Conservation (phyloP, 371 early-diverging fungal species). For the Mucor velutinosus region DNA sequence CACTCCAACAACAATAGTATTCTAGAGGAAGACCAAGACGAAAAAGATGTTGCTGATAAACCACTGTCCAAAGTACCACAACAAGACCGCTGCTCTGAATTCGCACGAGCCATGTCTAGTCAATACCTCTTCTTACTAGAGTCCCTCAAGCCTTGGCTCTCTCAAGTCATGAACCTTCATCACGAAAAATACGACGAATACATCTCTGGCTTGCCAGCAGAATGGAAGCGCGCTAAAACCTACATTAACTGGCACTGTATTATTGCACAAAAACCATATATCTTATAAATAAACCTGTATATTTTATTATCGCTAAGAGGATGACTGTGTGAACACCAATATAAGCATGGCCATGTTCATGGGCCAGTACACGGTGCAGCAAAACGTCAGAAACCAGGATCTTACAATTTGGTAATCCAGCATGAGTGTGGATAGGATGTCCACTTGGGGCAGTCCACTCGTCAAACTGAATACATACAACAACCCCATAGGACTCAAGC, state of each 20-base stretch:
- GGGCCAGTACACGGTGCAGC: constrained; percentile 70
- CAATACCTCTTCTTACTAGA: constrained; percentile 38
- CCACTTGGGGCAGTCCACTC: constrained; percentile 25
- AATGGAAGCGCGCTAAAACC: constrained; percentile 42
- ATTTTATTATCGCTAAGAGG: background rate
- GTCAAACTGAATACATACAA: constrained; percentile 27
- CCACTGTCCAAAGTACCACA: background rate
- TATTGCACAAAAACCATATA: constrained; percentile 46
- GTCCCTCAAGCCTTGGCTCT: constrained; percentile 44
- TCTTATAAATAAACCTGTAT: background rate
- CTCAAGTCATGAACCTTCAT: constrained; percentile 30
- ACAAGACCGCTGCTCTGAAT: constrained; percentile 22
- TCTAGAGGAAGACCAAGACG: constrained; percentile 1
- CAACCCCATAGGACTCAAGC: constrained; percentile 59
- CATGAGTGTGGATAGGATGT: constrained; percentile 39
- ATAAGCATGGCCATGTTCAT: constrained; percentile 61
- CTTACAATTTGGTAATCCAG: constrained; percentile 62
- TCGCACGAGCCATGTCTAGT: constrained; percentile 35
- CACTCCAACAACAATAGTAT: constrained; percentile 9
- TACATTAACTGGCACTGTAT: constrained; percentile 51
- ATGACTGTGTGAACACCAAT: constrained; percentile 34
- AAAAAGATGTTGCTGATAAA: background rate
- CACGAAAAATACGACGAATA: constrained; percentile 34
- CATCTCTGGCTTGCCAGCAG: constrained; percentile 34
- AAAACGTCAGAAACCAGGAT: constrained; percentile 64